Evolutionary conservation across 768 basidiomycete species (phyloP), one percentile per base, ranked within the genome.

Genomic region (Pulveroboletus sp.): DNA sequence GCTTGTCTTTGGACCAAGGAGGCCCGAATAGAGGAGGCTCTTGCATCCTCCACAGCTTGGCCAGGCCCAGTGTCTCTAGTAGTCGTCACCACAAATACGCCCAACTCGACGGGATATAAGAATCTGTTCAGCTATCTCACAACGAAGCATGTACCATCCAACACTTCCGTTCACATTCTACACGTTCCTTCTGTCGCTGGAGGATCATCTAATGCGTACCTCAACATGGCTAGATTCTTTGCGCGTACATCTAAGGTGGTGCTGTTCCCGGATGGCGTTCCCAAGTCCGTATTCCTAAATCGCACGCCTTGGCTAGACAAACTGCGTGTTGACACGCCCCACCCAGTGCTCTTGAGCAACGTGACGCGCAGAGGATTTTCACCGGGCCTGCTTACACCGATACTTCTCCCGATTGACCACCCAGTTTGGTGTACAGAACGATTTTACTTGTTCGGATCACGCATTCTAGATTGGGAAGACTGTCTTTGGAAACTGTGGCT

Each of bases 401-500:
- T 80, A 14, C 51, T 81, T 18, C 58, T 68, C 57, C 62, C 56
- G 52, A 71, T 57, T 58, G 69, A 80, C 56, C 67, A 79, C 54
- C 69, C 73, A 1, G 59, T 77, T 8, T 86, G 84, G 84, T 86
- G 84, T 55, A 74, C 77, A 2, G 83, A 85, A 50, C 74, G 82
- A 33, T 69, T 76, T 49, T 77, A 80, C 51, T 55, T 74, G 15
- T 61, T 66, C 40, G 63, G 66, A 31, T 73, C 76, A 21, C 79
- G 81, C 18, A 51, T 57, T 1, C 63, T 71, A 4, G 81, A 83
- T 50, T 86, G 83, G 83, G 70, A 74, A 31, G 80, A 82, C 50
- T 86, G 84, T 60, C 64, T 85, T 12, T 86, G 83, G 83, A 79
- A 81, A 57, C 51, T 83, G 49, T 78, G 78, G 71, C 70, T 85